A percentile compares a stretch with the other conserved stretches of the same genome.
Evolutionary conservation across 2,329 filamentous ascomycete genomes (phyloP).

Genomic region (Pseudodiploospora longispora): DNA sequence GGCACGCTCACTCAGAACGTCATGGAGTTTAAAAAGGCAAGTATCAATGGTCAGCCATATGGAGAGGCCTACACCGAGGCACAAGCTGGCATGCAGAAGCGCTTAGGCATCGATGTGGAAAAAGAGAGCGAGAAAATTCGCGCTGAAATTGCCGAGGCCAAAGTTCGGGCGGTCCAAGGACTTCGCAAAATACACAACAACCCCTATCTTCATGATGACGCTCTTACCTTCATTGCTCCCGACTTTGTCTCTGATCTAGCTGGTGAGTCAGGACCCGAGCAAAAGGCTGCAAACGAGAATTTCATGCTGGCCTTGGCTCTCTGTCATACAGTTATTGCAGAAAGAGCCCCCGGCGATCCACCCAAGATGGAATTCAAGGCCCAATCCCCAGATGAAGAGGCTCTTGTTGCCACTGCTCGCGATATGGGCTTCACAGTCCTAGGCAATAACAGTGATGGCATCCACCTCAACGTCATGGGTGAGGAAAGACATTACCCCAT

Average conservation of each 20-base stretch:
- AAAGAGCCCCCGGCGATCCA: slow-evolving; percentile 79
- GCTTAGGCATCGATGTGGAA: slow-evolving; percentile 79
- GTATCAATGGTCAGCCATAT: slow-evolving; percentile 91
- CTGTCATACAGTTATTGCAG: slow-evolving; percentile 95
- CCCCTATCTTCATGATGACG: slow-evolving; percentile 81
- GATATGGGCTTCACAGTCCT: slow-evolving; percentile 94
- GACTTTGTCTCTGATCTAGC: slow-evolving; percentile 79
- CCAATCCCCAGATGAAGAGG: slow-evolving; percentile 93
- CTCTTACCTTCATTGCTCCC: slow-evolving; percentile 85
- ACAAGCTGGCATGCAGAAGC: slow-evolving; percentile 90
- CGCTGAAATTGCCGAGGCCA: slow-evolving; percentile 72
- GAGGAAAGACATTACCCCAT: slow-evolving; percentile 78
- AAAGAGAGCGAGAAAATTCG: slow-evolving; percentile 65
- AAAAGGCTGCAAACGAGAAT: slow-evolving; percentile 69
- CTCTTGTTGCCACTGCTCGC: slow-evolving; percentile 84
- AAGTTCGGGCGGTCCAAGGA: slow-evolving; percentile 60
- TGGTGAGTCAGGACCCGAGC: slow-evolving; percentile 67
- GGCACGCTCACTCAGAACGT: slow-evolving; percentile 93
- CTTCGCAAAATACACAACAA: slow-evolving; percentile 78
- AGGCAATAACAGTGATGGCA: slow-evolving; percentile 68
- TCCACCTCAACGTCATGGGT: slow-evolving; percentile 80
- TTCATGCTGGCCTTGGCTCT: slow-evolving; percentile 94
- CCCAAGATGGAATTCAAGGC: slow-evolving; percentile 93
- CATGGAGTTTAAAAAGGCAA: slow-evolving; percentile 99
- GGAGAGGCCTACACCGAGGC: slow-evolving; percentile 98